Percentiles rank a stretch among this genome's conserved stretches.
These are phyloP conservation scores for Mucor piriformis DNA, from an alignment of 371 early-diverging fungal genomes.

Conservation along the genomic window DNA sequence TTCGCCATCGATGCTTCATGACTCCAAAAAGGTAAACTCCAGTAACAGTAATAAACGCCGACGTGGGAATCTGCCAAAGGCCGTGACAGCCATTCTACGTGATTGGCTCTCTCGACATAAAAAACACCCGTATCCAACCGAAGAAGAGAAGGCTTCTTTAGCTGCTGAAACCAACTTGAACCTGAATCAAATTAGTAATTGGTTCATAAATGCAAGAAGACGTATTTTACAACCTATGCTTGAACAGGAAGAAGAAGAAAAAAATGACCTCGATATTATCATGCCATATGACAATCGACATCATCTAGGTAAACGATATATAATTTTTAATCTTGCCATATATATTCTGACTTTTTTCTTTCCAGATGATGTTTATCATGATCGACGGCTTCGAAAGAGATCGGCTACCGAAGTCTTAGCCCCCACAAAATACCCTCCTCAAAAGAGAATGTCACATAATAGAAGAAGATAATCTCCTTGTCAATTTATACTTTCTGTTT, in stretches of 20 bases:
- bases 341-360: background rate
- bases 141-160: slow-evolving; percentile 72
- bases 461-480: slow-evolving; percentile 11
- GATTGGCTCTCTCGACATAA: slow-evolving; percentile 77
- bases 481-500: too few species aligned
- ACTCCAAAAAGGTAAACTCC: slow-evolving; percentile 1
- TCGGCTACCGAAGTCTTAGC: slow-evolving; percentile 20
- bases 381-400: slow-evolving; percentile 27
- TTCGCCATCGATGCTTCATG: too few species aligned
- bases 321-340: slow-evolving; percentile 1
- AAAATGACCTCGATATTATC: slow-evolving; percentile 20
- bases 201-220: slow-evolving; percentile 88
- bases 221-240: slow-evolving; percentile 61
- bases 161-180: slow-evolving; percentile 67
- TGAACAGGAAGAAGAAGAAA: slow-evolving; percentile 35
- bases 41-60: slow-evolving; percentile 39
- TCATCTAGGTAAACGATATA: background rate
- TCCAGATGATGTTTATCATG: slow-evolving; percentile 17
- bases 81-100: slow-evolving; percentile 67
- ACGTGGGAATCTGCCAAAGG: slow-evolving; percentile 65
- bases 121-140: slow-evolving; percentile 82
- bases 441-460: slow-evolving; percentile 19
- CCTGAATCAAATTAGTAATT: slow-evolving; percentile 78
- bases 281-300: slow-evolving; percentile 23
- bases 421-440: slow-evolving; percentile 26